Conservation (phyloP, 1,284 basidiomycete genomes). For the Melampsora americana region DNA sequence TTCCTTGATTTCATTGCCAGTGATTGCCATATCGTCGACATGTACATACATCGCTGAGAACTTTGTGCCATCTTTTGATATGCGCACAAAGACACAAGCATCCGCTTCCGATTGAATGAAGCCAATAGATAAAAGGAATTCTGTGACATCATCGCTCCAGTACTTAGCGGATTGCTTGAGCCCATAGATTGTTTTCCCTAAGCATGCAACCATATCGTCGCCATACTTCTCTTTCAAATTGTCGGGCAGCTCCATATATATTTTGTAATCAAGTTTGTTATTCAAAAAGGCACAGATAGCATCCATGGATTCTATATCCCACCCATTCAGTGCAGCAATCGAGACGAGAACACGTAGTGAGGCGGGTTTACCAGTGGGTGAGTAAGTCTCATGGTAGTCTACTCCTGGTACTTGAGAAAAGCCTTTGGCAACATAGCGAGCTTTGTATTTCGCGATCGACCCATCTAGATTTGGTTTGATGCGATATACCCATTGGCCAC, state of each 20-base stretch:
- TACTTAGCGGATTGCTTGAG: background rate
- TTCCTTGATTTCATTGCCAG: background rate
- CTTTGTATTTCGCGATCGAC: conserved; percentile 44
- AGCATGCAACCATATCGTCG: background rate
- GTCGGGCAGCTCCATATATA: background rate
- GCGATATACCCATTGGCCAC: conserved; percentile 30
- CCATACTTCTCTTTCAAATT: background rate
- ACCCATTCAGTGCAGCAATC: conserved; percentile 29
- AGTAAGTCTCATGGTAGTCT: too few relatives aligned
- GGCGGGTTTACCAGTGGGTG: conserved; percentile 24
- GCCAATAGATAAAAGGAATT: background rate
- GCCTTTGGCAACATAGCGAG: conserved; percentile 45
- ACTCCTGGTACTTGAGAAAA: too few relatives aligned
- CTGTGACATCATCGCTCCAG: background rate
- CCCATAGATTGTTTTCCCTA: background rate
- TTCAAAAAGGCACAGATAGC: conserved; percentile 44
- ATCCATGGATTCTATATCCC: conserved; percentile 30
- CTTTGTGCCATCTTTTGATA: too few relatives aligned
- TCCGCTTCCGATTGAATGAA: too few relatives aligned
- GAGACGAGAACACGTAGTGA: too few relatives aligned
- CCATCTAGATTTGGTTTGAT: conserved; percentile 24
- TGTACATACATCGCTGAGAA: too few relatives aligned
- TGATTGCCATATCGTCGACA: too few relatives aligned
- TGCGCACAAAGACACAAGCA: background rate
- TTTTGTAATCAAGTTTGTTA: conserved; percentile 19